Percentiles rank a stretch among this genome's conserved stretches.
phyloP scores from a whole-genome alignment of 2,329 filamentous ascomycete genomes.

The Cercospora brassicicola region DNA sequence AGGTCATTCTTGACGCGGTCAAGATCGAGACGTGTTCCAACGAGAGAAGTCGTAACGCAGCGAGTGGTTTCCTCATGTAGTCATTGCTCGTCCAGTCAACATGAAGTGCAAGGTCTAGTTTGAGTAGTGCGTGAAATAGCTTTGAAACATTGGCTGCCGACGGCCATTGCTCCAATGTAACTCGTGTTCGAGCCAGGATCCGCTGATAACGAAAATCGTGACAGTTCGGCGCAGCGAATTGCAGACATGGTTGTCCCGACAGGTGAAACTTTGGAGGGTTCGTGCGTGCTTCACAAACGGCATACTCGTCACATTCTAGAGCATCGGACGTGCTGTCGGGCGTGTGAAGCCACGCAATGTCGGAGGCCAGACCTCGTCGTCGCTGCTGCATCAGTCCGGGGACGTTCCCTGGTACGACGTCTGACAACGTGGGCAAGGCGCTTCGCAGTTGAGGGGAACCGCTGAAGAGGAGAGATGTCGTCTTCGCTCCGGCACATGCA shows the following conservation, averaged over 20 bases:
- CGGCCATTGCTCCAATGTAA: neutral
- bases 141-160: neutral
- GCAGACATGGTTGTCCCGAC: neutral
- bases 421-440: neutral
- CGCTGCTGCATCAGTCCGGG: neutral
- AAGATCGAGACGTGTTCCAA: constrained; percentile 36
- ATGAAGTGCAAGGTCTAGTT: neutral
- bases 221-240: neutral
- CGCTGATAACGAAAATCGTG: neutral
- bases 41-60: constrained; percentile 32
- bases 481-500: constrained; percentile 3
- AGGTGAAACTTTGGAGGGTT: neutral
- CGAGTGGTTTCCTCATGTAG: constrained; percentile 26
- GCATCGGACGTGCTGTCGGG: neutral
- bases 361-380: neutral
- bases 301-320: neutral
- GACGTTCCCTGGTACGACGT: neutral
- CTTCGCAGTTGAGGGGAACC: neutral
- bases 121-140: neutral
- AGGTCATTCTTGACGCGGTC: constrained; percentile 35
- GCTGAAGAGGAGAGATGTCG: neutral
- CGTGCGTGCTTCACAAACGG: neutral
- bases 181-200: neutral
- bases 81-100: neutral
- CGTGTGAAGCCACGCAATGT: neutral